Percentiles rank a stretch among this genome's conserved stretches.
Evolutionary conservation across 306 rosid species (phyloP).

Genomic region (Ochetophila trinervis): DNA sequence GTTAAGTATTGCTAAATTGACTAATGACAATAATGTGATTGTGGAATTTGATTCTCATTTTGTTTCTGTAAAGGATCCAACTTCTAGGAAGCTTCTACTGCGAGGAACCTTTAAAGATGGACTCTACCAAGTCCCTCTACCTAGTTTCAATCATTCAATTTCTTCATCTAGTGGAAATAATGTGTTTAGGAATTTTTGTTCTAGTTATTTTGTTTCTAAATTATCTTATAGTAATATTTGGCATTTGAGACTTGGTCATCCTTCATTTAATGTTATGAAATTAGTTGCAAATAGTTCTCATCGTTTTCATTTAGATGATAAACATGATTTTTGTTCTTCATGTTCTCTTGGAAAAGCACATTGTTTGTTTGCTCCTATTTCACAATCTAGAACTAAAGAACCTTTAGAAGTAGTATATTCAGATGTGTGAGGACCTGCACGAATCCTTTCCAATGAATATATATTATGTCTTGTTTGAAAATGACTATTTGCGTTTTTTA

Average conservation of each 20-base stretch:
- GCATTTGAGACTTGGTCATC: no score
- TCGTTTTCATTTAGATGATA: no score
- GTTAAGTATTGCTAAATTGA: no score
- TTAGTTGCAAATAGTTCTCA: no score
- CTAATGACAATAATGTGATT: no score
- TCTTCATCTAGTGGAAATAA: no score
- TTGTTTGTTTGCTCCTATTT: background rate
- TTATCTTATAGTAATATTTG: no score
- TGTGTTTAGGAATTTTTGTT: no score
- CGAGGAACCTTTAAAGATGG: background rate
- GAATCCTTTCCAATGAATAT: background rate
- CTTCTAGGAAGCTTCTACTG: background rate
- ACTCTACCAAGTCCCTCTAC: background rate
- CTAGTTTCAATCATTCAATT: no score
- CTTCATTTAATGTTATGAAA: no score
- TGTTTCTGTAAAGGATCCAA: background rate
- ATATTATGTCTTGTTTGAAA: background rate
- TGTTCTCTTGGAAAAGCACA: background rate
- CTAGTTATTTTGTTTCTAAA: no score
- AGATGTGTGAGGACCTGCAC: background rate
- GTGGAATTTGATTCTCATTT: background rate
- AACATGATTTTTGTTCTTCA: background rate
- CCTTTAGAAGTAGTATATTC: background rate
- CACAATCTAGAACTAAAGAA: background rate
- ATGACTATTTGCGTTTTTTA: no score